Evolutionary conservation across 176 grass and related monocot genomes (phyloP), one percentile per base, ranked within the genome.

Genomic region (Pharus latifolius): DNA sequence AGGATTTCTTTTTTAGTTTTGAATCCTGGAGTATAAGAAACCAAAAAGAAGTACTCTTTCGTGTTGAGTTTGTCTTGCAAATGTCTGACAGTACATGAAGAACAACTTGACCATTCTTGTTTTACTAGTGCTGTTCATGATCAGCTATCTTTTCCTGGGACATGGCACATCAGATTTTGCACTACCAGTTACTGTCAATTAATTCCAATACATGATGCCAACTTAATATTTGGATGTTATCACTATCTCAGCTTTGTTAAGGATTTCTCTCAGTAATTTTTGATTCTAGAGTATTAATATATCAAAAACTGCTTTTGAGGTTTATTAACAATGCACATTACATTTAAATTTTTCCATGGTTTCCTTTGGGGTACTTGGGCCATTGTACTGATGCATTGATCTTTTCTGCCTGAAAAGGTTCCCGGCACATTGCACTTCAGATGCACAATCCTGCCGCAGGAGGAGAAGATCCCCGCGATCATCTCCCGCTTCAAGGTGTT

Each of bases 371-470:
- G n/a, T n/a, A n/a, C n/a, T n/a, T 48, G 57, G 33, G 35, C 8
- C 59, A 59, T 60, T 17, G 3, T 55, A 58, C 17, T 66, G 56
- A 51, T 72, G 16, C 3, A 37, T 24, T 20, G 3, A 23, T 63
- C 7, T 50, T 26, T 19, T 51, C 11, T 49, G 54, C 5, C 32
- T 63, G 26, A 1, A 72, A 65, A 99, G 95, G 95, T 99, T 70
- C 90, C 87, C 1, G 87, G 90, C 40, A 99, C 95, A 73, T 99
- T 90, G 95, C 95, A 94, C 65, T 44, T 99, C 43, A 99, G 95
- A 51, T 99, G 95, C 76, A 99, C 95, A 28, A 99, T 99, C 75
- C 76, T 99, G 63, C 95, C 95, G 0, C 95, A 91, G 67, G 95
- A 99, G 82, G 90, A 99, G 7, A 99, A 99, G 65, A 94, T 99